phyloP scores from a whole-genome alignment of 768 basidiomycete genomes.

The Neoboletus magnificus region DNA sequence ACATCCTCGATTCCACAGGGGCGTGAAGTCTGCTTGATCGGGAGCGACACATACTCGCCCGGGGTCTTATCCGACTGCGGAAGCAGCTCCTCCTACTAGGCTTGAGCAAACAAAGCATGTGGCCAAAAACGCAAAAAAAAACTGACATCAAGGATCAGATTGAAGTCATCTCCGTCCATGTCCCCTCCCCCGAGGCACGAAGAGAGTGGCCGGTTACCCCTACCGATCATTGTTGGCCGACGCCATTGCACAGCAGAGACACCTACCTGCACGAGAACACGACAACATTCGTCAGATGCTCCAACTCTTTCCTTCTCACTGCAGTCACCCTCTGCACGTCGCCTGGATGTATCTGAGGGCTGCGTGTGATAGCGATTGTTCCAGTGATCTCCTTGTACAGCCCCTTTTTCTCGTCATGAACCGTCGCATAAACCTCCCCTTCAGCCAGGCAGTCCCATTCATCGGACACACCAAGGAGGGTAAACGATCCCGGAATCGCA shows the following conservation, averaged over 20 bases:
- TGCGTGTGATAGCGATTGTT: conserved; percentile 43
- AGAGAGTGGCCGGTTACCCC: conserved; percentile 43
- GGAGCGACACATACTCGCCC: conserved; percentile 39
- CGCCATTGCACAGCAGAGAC: neutral
- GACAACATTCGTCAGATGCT: conserved; percentile 43
- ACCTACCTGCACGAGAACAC: conserved; percentile 48
- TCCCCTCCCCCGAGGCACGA: conserved; percentile 53
- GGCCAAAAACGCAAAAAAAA: neutral
- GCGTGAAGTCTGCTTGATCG: conserved; percentile 29
- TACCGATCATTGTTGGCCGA: conserved; percentile 14
- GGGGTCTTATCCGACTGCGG: conserved; percentile 25
- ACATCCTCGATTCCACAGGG: conserved; percentile 42
- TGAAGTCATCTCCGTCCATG: conserved; percentile 52
- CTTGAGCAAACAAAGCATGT: conserved; percentile 8
- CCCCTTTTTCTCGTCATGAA: conserved; percentile 30
- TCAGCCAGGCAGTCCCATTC: conserved; percentile 44
- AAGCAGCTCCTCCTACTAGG: conserved; percentile 29
- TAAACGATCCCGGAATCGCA: conserved; percentile 45
- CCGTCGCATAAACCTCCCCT: conserved; percentile 47
- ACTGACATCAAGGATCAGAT: conserved; percentile 43
- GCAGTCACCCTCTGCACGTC: conserved; percentile 42
- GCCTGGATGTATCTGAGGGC: conserved; percentile 54
- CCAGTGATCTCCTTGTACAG: conserved; percentile 34
- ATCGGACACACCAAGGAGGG: conserved; percentile 53
- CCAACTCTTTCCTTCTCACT: conserved; percentile 38